Conservation (phyloP, 2,329 filamentous ascomycete genomes). For the Coniochaeta sp. region DNA sequence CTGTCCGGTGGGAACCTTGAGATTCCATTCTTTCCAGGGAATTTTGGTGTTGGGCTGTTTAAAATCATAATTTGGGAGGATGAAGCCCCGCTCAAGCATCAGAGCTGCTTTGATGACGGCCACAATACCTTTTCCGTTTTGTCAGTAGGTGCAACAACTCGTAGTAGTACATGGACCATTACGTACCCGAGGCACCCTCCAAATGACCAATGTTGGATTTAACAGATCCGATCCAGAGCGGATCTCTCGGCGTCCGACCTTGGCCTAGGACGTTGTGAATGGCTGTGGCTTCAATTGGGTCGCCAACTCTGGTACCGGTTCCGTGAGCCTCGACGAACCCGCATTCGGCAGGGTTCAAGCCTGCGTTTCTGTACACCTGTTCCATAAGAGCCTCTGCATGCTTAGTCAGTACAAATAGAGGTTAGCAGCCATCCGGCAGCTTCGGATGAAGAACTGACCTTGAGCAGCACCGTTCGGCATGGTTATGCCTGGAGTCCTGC, state of each 20-base stretch:
- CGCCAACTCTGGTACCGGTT: constrained; percentile 48
- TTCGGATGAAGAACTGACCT: constrained; percentile 15
- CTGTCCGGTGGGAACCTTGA: constrained; percentile 36
- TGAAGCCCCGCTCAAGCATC: constrained; percentile 42
- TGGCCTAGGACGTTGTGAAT: constrained; percentile 35
- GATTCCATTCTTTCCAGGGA: constrained; percentile 40
- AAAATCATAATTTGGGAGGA: constrained; percentile 43
- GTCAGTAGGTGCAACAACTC: not conserved
- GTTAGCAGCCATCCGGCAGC: not conserved
- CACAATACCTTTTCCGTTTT: constrained; percentile 30
- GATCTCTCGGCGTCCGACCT: constrained; percentile 30
- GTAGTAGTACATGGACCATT: not conserved
- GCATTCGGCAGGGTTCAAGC: constrained; percentile 28
- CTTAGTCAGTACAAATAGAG: constrained; percentile 9
- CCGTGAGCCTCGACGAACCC: constrained; percentile 47
- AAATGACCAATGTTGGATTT: constrained; percentile 46
- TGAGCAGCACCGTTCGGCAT: constrained; percentile 46
- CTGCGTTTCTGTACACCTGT: constrained; percentile 31
- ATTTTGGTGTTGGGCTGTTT: constrained; percentile 41
- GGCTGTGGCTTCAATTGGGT: constrained; percentile 46
- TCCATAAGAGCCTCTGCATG: constrained; percentile 30
- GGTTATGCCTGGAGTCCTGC: constrained; percentile 47
- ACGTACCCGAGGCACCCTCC: constrained; percentile 35
- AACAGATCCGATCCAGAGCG: constrained; percentile 38
- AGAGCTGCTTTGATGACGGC: constrained; percentile 44